Evolutionary conservation across 208 protist species (phyloP), one percentile per base, ranked within the genome.

Genomic region (Hexamita inflata): DNA sequence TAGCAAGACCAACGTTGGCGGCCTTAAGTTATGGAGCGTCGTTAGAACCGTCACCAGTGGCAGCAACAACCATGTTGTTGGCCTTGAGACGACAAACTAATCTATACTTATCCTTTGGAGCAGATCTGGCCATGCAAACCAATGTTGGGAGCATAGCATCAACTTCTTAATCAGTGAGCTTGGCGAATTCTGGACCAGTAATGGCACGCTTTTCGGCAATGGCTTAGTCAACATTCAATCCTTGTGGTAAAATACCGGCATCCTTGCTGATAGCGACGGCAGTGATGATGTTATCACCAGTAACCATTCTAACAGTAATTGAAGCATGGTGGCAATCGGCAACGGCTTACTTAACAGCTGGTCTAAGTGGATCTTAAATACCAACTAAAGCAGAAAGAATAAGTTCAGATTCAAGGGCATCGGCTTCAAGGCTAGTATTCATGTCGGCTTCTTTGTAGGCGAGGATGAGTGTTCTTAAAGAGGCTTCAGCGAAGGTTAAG

Each of bases 1-100:
- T 97, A 53, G 94, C 85, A 58, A 97, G 90, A 65, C 94, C 94
- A 28, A 98, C 93, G 78, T 98, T 89, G 41, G 94, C 91, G 30
- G 84, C 73, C 29, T 91, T 90, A 57, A 97, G 89, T 59, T 92
- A 91, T 24, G 91, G 92, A n/a, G 90, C 92, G 82, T 97, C 94
- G 83, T 97, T 96, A 61, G 89, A 35, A 28, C 80, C 80, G 67
- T 82, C 80, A 39, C 80, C 80, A 35, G 80, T 78, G 30, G 66
- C 73, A 53, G 75, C 80, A 57, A 82, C 80, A 39, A 79, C 57
- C n/a, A 80, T 58, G n/a, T 70, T 42, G n/a, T 41, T 41, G 38
- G 24, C 0, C 45, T 42, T 42, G 13, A 77, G 70, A 15, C 53
- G 24, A 2, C 53, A 62, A 26, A 82, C 80, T 53, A 82, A 19